Percentiles rank a stretch among this genome's conserved stretches.
Evolutionary conservation across 108 stramenopile genomes (phyloP).

Genomic region (Aurantiochytrium sp.): DNA sequence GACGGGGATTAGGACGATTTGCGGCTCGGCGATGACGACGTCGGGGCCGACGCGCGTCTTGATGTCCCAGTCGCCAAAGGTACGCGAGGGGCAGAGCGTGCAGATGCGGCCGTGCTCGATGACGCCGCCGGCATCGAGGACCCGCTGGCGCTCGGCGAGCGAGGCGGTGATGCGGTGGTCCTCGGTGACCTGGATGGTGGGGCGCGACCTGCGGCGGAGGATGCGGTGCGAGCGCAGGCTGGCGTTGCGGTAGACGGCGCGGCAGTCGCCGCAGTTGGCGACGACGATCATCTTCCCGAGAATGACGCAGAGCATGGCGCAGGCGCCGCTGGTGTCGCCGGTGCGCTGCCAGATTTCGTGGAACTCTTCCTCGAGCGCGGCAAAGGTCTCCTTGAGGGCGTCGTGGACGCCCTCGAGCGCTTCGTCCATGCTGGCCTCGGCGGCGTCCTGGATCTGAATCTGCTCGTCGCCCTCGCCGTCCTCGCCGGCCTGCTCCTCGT

Average conservation of each 20-base stretch:
- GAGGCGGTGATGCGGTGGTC: neutral
- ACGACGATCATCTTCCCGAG: neutral
- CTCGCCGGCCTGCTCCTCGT: neutral
- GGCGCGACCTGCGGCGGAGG: neutral
- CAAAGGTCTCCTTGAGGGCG: neutral
- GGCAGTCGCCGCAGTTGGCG: conserved; percentile 22
- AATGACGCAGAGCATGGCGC: neutral
- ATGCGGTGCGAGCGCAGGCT: neutral
- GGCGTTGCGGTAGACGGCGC: neutral
- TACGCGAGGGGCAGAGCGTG: neutral
- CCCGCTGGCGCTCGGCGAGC: neutral
- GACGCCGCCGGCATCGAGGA: neutral
- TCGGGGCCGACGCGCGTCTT: neutral
- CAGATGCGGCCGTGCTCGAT: neutral
- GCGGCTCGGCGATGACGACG: neutral
- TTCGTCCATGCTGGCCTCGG: neutral
- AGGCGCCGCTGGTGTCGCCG: conserved; percentile 8
- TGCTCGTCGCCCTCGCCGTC: neutral
- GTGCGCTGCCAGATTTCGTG: neutral
- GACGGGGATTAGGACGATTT: neutral
- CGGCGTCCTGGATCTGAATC: neutral
- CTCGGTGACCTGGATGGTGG: neutral
- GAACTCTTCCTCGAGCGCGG: neutral
- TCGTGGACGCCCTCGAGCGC: neutral
- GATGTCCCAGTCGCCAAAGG: conserved; percentile 28